Conservation (phyloP, 2,329 filamentous ascomycete genomes). For the Fusarium duplospermum region DNA sequence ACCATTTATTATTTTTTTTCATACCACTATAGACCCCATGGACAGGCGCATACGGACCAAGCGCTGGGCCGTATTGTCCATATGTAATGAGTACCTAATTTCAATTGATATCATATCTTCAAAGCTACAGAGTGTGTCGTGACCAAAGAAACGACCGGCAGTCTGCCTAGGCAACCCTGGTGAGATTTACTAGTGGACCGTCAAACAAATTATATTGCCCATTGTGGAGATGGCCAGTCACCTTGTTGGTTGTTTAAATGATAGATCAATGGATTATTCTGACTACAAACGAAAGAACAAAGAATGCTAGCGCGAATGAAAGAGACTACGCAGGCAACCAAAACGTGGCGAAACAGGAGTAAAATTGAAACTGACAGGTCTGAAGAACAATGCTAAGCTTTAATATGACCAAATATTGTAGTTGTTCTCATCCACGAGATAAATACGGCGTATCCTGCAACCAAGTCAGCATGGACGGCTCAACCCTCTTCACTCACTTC, state of each 20-base stretch:
- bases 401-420: background rate
- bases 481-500: background rate
- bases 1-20: constrained; percentile 12
- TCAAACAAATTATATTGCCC: background rate
- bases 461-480: background rate
- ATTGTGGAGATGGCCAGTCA: background rate
- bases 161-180: background rate
- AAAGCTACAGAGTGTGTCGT: background rate
- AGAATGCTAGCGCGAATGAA: background rate
- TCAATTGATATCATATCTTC: constrained; percentile 17
- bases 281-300: constrained; percentile 12
- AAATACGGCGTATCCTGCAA: constrained; percentile 12
- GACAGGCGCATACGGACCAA: constrained; percentile 50
- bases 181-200: background rate
- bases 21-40: constrained; percentile 28
- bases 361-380: background rate
- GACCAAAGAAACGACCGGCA: constrained; percentile 6
- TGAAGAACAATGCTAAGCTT: constrained; percentile 11
- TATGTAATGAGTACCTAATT: constrained; percentile 44
- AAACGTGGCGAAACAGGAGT: constrained; percentile 16
- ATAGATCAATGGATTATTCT: constrained; percentile 14
- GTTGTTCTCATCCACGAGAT: background rate
- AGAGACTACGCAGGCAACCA: background rate
- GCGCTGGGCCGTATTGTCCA: constrained; percentile 53
- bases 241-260: constrained; percentile 9